phyloP scores from a whole-genome alignment of 495 filamentous ascomycete species.

The Aspergillus egyptiacus region DNA sequence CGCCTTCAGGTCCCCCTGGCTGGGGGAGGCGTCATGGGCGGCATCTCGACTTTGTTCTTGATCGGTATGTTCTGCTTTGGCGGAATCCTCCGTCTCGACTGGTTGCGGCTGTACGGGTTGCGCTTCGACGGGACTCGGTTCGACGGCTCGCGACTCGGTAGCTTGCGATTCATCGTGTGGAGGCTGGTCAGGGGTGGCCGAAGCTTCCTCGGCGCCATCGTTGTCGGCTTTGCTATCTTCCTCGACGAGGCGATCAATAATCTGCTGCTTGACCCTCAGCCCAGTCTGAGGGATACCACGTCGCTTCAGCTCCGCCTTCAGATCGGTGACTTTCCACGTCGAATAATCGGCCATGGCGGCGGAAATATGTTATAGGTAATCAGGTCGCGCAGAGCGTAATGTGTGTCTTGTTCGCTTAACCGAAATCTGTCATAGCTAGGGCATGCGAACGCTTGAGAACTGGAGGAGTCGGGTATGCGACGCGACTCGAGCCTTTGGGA shows the following conservation, averaged over 20 bases:
- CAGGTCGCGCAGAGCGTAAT: background rate
- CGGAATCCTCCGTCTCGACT: background rate
- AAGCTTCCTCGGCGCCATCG: slow-evolving; percentile 13
- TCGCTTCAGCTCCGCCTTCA: slow-evolving; percentile 48
- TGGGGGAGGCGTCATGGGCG: background rate
- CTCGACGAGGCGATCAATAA: slow-evolving; percentile 43
- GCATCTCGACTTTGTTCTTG: background rate
- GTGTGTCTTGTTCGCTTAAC: slow-evolving; percentile 5
- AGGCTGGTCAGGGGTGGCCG: slow-evolving; percentile 12
- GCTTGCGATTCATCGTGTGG: slow-evolving; percentile 15
- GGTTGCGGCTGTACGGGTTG: too few relatives aligned
- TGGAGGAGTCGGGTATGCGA: slow-evolving; percentile 20
- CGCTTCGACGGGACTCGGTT: too few relatives aligned
- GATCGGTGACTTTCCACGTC: slow-evolving; percentile 48
- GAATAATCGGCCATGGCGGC: slow-evolving; percentile 45
- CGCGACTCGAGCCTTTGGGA: slow-evolving; percentile 18
- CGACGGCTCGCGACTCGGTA: slow-evolving; percentile 6
- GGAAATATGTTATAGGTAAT: background rate
- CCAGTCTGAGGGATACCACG: slow-evolving; percentile 48
- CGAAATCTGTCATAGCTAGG: slow-evolving; percentile 10
- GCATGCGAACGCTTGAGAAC: background rate
- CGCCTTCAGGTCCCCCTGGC: slow-evolving; percentile 3
- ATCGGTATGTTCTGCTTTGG: background rate
- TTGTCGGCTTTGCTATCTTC: slow-evolving; percentile 31
- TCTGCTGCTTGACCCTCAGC: slow-evolving; percentile 44